Evolutionary conservation across 179 eudicot genomes (phyloP), one percentile per base, ranked within the genome.

Genomic region (Drosera spatulata): DNA sequence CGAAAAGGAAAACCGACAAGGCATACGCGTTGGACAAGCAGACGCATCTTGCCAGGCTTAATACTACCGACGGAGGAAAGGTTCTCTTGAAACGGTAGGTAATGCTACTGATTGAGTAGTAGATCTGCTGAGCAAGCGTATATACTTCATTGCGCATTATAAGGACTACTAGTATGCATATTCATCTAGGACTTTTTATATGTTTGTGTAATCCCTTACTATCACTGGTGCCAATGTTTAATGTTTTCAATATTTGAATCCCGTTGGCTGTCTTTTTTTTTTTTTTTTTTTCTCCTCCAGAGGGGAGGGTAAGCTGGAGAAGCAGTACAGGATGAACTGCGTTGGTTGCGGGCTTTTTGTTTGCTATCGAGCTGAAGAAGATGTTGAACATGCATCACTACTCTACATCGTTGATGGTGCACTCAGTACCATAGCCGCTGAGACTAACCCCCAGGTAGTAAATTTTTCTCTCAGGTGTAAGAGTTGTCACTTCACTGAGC

Each of bases 271-370:
- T 22, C 53, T 7, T 8, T 10, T n/a, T 50, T n/a, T 50, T 3
- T 5, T 55, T 37, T 33, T 10, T n/a, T 50, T n/a, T 50, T 3
- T 5, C 33, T 37, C 9, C 50, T 69, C 11, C 77, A 91, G 97
- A 60, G 97, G 96, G 57, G 97, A 91, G 77, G 97, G 97, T 53
- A 91, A 79, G 76, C 59, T 88, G 71, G 97, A 91, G 71, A 91
- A 81, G 80, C 97, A 91, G 73, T 82, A 69, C 70, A 77, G 97
- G 44, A 88, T 88, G 95, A 88, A 85, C 66, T 85, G 97, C 67
- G 66, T 79, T 69, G 96, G 95, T 33, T 91, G 97, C 82, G 91
- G 81, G 58, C 85, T 91, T 66, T 84, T 91, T 73, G 96, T 91
- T 65, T 91, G 96, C 87, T 91, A 91, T 65, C 88, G 97, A 55